Conservation (phyloP, 306 rosid species). For the Canavalia gladiata region DNA sequence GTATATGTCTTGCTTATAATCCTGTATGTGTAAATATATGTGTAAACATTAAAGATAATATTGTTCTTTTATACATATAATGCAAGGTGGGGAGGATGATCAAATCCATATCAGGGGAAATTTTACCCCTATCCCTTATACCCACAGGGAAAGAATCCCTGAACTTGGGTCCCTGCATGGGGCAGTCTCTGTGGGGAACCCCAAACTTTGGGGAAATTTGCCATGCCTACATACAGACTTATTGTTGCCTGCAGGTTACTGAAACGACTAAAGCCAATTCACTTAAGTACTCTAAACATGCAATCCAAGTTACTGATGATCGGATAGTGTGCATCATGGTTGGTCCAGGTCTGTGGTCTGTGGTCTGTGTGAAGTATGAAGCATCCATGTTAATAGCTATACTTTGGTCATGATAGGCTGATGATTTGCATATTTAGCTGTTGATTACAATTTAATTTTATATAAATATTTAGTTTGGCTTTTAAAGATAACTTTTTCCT, state of each 20-base stretch:
- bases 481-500: constrained; percentile 9
- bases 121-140: too few relatives aligned
- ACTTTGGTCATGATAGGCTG: constrained; percentile 31
- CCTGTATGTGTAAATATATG: too few relatives aligned
- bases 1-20: too few relatives aligned
- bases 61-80: too few relatives aligned
- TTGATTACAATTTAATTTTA: constrained; percentile 12
- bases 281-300: constrained; percentile 29
- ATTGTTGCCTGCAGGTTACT: constrained; percentile 31
- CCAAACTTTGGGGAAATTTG: too few relatives aligned
- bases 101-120: too few relatives aligned
- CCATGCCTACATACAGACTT: background rate
- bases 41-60: too few relatives aligned
- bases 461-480: background rate
- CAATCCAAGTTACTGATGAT: constrained; percentile 16
- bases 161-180: too few relatives aligned
- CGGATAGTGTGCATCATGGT: constrained; percentile 34
- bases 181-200: too few relatives aligned
- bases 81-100: too few relatives aligned
- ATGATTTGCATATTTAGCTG: constrained; percentile 14
- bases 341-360: background rate
- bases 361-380: constrained; percentile 18
- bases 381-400: background rate
- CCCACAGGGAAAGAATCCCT: too few relatives aligned
- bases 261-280: constrained; percentile 35